A percentile compares a stretch with the other conserved stretches of the same genome.
These are phyloP conservation scores for Xylaria cubensis DNA, from an alignment of 495 filamentous ascomycete genomes.

Conservation along the genomic window DNA sequence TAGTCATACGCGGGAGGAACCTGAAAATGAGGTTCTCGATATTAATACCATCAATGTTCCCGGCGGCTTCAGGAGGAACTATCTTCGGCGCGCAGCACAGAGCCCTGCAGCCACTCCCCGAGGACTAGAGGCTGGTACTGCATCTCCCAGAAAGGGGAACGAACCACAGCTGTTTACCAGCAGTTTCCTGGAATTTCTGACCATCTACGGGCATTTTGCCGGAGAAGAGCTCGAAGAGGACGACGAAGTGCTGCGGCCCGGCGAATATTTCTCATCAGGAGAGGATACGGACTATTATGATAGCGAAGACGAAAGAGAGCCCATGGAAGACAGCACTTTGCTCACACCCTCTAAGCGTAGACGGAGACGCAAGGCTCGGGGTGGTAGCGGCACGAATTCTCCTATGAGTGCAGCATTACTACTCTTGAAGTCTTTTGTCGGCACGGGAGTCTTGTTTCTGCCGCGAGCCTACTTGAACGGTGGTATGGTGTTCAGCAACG, in stretches of 20 bases:
- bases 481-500: conserved; percentile 94
- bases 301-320: conserved; percentile 69
- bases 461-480: conserved; percentile 92
- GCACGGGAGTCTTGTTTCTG: conserved; percentile 95
- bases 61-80: conserved; percentile 92
- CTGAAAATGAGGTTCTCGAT: conserved; percentile 78
- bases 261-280: conserved; percentile 83
- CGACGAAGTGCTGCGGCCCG: conserved; percentile 81
- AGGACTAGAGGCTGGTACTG: conserved; percentile 50
- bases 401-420: conserved; percentile 78
- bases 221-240: conserved; percentile 96
- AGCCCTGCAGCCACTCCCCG: conserved; percentile 59
- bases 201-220: conserved; percentile 94
- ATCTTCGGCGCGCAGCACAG: conserved; percentile 70
- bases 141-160: conserved; percentile 43
- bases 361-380: conserved; percentile 73
- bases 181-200: conserved; percentile 94
- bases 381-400: conserved; percentile 72
- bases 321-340: conserved; percentile 82
- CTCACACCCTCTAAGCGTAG: conserved; percentile 74
- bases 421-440: conserved; percentile 95
- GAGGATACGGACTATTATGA: conserved; percentile 59
- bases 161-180: conserved; percentile 76
- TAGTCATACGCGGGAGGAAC: conserved; percentile 73
- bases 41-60: conserved; percentile 89